Evolutionary conservation across 176 grass and related monocot genomes (phyloP), one percentile per base, ranked within the genome.

Genomic region (Ensete glaucum): DNA sequence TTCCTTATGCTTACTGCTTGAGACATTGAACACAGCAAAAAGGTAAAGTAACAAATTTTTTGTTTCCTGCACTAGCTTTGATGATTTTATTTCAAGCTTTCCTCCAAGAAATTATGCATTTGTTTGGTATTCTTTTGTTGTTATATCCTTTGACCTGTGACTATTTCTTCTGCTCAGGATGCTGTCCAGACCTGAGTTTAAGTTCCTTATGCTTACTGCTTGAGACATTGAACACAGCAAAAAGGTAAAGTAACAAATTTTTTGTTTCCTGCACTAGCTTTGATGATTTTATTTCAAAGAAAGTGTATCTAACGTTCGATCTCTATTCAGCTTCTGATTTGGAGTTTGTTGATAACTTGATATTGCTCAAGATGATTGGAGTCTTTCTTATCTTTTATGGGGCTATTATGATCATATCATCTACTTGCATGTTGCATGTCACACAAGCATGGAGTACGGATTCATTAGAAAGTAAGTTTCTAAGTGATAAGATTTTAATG

Each of bases 381-480:
- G 1, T 26, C 52, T 48, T 64, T n/a, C 60, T 78, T 29, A 52
- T 73, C 72, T 53, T 74, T 27, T 53, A 16, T 56, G 73, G 77
- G 9, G 21, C 50, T 29, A 48, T 85, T 80, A 75, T 94, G 24
- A 43, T 81, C 78, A n/a, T 82, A 76, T 24, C 87, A 67, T 91
- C 65, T 84, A n/a, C 79, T 62, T 74, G 70, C 53, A 77, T 29
- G 73, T 48, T 78, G 73, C 74, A 55, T 73, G 73, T 87, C 43
- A 27, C 60, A 52, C 82, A 62, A 77, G 95, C 86, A 11, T 25
- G 84, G 29, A 79, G 2, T 58, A 94, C 84, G 64, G 86, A 99
- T 62, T 90, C 95, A 81, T 54, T 26, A 71, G 95, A 99, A 86
- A 90, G 95, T 94, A 88, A 51, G 22, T 23, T 76, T 11, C 13